These are phyloP conservation scores for Cucurbita ficifolia DNA, from an alignment of 306 rosid genomes.

Conservation along the genomic window DNA sequence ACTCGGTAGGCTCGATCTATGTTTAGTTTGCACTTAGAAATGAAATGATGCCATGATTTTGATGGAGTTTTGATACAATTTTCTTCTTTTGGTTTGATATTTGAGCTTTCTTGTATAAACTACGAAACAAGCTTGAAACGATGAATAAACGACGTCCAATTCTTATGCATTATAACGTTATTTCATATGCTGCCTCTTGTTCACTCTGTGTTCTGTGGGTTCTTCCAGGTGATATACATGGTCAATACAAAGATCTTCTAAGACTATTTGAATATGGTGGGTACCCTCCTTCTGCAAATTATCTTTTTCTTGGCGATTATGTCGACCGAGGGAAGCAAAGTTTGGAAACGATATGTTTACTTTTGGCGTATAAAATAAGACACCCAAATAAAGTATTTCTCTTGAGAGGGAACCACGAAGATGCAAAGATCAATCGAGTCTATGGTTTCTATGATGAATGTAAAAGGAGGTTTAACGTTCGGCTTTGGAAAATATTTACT, in stretches of 20 bases:
- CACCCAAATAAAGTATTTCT: constrained; percentile 39
- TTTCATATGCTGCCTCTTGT: not conserved
- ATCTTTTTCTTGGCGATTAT: constrained; percentile 61
- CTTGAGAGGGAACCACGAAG: constrained; percentile 69
- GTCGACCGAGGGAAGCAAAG: constrained; percentile 72
- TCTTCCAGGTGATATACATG: constrained; percentile 60
- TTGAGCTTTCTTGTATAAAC: not conserved
- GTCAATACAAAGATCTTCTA: constrained; percentile 48
- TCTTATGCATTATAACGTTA: not conserved
- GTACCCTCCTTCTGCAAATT: constrained; percentile 47
- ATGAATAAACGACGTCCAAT: not conserved
- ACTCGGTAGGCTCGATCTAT: no score
- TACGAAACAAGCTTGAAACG: not conserved
- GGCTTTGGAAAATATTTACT: constrained; percentile 65
- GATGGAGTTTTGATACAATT: not conserved
- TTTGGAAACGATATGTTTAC: constrained; percentile 69
- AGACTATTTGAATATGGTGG: constrained; percentile 55
- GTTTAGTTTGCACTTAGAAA: no score
- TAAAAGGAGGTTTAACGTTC: constrained; percentile 60
- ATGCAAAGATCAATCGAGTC: constrained; percentile 56
- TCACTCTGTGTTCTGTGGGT: not conserved
- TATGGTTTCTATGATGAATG: constrained; percentile 70
- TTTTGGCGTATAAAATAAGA: constrained; percentile 58
- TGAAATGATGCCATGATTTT: no score
- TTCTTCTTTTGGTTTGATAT: not conserved